Evolutionary conservation across 208 protist species (phyloP), one percentile per base, ranked within the genome.

Genomic region (Balamuthia mandrillaris): DNA sequence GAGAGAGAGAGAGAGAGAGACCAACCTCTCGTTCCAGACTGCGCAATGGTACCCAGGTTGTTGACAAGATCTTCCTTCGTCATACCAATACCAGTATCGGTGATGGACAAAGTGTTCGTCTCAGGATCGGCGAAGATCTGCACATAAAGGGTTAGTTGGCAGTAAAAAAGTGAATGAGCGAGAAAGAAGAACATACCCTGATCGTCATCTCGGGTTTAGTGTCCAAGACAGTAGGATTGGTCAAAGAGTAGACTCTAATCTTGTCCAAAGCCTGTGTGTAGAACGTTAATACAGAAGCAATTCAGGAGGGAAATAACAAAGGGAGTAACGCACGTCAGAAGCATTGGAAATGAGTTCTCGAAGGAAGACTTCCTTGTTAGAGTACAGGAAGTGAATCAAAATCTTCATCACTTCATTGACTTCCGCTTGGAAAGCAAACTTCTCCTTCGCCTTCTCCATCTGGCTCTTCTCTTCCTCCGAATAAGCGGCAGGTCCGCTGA

Each of bases 311-410:
- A 49, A 70, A 70, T 18, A 18, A 39, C 31, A 16, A 39, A n/a
- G 24, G 61, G 61, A 70, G 16, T 18, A 49, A 86, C 78, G 21
- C 35, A 81, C 90, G 78, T 99, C 98, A 61, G 96, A 98, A 12
- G 96, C 98, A 93, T 99, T 99, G 27, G 98, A 99, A 86, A 99
- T 99, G 52, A 99, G 90, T 95, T 99, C 99, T 65, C 99, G 96
- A 12, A 99, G 90, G 89, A 99, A 99, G 85, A 99, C 98, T 56
- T 99, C 97, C 60, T 96, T 98, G 91, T 99, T 99, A 10, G 97
- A 98, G 95, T 99, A 99, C 44, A 99, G 95, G 27, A 96, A 98
- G 91, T 99, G 97, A 81, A 99, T 98, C 45, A 99, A 95, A 68
- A 99, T 98, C 83, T 98, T 95, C 63, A 99, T 95, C 90, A 99